Evolutionary conservation across 768 basidiomycete genomes (phyloP).

Genomic region (Phaffia australis): DNA sequence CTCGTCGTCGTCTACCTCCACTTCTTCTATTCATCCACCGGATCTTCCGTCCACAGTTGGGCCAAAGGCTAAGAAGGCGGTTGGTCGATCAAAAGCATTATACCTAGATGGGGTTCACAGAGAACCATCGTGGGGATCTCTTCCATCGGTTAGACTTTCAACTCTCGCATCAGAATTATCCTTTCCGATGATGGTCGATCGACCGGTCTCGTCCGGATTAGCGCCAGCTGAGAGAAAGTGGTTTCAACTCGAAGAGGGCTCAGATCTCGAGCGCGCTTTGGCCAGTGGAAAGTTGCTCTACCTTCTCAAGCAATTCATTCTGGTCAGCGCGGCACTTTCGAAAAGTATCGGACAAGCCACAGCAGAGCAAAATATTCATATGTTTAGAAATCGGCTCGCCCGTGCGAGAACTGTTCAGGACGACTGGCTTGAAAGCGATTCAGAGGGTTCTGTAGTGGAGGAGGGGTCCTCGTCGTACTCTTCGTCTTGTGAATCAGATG

Average conservation of each 20-base stretch:
- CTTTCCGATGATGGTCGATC: background rate
- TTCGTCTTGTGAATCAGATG: no score
- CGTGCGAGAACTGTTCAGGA: background rate
- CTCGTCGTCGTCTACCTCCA: background rate
- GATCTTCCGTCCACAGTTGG: conserved; percentile 5
- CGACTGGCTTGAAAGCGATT: conserved; percentile 8
- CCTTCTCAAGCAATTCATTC: no score
- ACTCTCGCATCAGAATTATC: background rate
- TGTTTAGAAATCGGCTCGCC: background rate
- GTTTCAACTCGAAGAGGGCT: conserved; percentile 1
- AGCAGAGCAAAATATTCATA: background rate
- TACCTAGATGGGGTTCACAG: conserved; percentile 6
- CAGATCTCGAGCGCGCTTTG: no score
- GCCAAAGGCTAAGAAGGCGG: conserved; percentile 14
- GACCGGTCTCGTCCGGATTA: background rate
- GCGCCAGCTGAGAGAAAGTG: conserved; percentile 2
- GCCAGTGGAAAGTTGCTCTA: no score
- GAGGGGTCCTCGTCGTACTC: no score
- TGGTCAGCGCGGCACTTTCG: background rate
- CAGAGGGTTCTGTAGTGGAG: conserved; percentile 2
- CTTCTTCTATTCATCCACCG: conserved; percentile 1
- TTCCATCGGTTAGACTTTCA: background rate
- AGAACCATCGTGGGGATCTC: conserved; percentile 1
- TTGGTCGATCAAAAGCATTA: conserved; percentile 14
- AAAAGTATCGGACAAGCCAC: background rate